Evolutionary conservation across 2,329 filamentous ascomycete species (phyloP), one percentile per base, ranked within the genome.

Genomic region (Alternaria atra): DNA sequence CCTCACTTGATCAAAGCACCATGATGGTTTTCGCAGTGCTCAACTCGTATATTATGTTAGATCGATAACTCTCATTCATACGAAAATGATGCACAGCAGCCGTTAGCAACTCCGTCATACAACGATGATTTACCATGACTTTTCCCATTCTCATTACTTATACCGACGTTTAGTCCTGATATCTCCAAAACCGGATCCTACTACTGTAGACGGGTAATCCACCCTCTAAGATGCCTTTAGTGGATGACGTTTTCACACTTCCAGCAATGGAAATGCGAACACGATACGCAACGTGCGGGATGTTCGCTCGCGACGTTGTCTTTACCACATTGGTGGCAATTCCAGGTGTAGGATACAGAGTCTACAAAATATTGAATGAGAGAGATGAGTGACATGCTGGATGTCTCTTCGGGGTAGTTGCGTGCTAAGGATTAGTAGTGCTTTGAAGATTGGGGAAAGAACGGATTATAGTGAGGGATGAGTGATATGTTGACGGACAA

Each of bases 261-360:
- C 27, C 42, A 44, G 42, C 48, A 58, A 32, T 43, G 30, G 7
- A 58, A 53, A 32, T 58, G 48, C 10, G 37, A 25, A 20, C 55
- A 58, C 6, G 29, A 27, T 2, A 15, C 7, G 20, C 55, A 58
- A 17, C 20, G 48, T 1, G 55, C 37, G 2, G 55, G 48, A 29
- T 58, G 55, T 8, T 52, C 20, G 3, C 8, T 29, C 7, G 47
- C 35, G 1, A 46, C 30, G 8, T 58, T 58, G 8, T 32, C 5
- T 13, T 17, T 44, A 25, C 51, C 23, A 32, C 55, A 58, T n/a
- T 34, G 23, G 39, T 52, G 48, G 40, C 47, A 58, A 5, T 27
- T 34, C 47, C 55, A 58, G 25, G 12, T 39, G 48, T 52, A 52
- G 8, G 23, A 40, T 5, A 42, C 35, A 23, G 12, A 55, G n/a